phyloP scores from a whole-genome alignment of 176 grass and related monocot species.

The Aegilops longissima region DNA sequence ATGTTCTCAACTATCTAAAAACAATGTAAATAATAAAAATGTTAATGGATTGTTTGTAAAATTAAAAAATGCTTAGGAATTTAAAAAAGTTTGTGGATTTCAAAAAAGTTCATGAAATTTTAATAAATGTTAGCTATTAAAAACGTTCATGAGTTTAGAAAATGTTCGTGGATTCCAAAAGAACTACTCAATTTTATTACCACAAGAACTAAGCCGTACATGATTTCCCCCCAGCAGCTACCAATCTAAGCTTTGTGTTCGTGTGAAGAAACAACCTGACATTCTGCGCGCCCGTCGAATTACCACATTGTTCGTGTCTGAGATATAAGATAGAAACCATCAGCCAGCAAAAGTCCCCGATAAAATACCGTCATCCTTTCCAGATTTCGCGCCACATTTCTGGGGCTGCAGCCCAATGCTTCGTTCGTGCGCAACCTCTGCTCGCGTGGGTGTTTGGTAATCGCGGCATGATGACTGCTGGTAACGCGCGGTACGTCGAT shows the following conservation, averaged over 20 bases:
- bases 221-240: not conserved
- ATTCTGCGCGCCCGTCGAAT: not conserved
- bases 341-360: too few species aligned
- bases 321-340: not conserved
- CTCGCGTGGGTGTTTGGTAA: slow-evolving; percentile 16
- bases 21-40: too few species aligned
- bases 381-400: slow-evolving; percentile 12
- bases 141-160: too few species aligned
- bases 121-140: too few species aligned
- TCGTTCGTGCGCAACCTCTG: not conserved
- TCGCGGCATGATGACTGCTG: not conserved
- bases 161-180: too few species aligned
- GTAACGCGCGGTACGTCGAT: not conserved
- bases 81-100: too few species aligned
- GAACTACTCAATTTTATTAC: too few species aligned
- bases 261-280: not conserved
- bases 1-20: too few species aligned
- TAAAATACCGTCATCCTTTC: not conserved
- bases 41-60: too few species aligned
- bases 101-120: too few species aligned
- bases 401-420: slow-evolving; percentile 23
- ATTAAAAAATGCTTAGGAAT: too few species aligned
- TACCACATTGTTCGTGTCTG: not conserved
- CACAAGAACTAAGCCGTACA: too few species aligned
- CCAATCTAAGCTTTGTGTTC: not conserved